Conservation (phyloP, 2,329 filamentous ascomycete species). For the Grosmannia huntii region DNA sequence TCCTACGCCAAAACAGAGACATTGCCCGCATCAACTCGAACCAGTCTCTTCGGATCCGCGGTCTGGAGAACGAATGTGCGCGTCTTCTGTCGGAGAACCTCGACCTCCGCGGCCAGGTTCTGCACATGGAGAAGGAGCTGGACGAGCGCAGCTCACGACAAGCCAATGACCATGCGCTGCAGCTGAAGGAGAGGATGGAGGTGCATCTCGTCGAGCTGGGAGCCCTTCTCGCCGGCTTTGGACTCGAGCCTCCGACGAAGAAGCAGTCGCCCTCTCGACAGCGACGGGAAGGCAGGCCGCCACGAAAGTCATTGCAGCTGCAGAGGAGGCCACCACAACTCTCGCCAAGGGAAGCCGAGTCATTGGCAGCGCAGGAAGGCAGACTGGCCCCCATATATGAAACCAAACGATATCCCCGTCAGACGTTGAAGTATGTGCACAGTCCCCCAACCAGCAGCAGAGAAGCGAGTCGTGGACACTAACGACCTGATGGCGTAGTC, state of each 20-base stretch:
- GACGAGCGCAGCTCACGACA: conserved; percentile 46
- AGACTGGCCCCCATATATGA: conserved; percentile 57
- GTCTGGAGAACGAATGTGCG: conserved; percentile 62
- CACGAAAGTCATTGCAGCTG: conserved; percentile 13
- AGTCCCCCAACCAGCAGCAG: neutral
- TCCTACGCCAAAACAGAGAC: conserved; percentile 73
- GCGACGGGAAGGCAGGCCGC: conserved; percentile 34
- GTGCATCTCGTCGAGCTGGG: conserved; percentile 60
- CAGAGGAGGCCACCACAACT: conserved; percentile 44
- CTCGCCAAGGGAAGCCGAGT: conserved; percentile 40
- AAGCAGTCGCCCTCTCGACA: conserved; percentile 26
- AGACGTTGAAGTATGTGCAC: conserved; percentile 50
- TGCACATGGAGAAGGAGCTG: conserved; percentile 55
- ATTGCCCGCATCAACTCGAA: conserved; percentile 68
- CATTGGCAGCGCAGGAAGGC: conserved; percentile 35
- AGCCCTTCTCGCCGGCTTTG: conserved; percentile 52
- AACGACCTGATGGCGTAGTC: conserved; percentile 25
- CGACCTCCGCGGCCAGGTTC: conserved; percentile 54
- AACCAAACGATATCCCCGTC: conserved; percentile 52
- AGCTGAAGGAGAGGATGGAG: conserved; percentile 60
- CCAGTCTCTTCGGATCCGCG: conserved; percentile 64
- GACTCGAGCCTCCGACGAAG: conserved; percentile 44
- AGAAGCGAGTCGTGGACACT: neutral
- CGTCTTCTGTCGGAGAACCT: conserved; percentile 70
- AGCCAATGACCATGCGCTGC: conserved; percentile 52